Conservation (phyloP, 192 early-diverging fungal genomes). For the Diversispora epigaea region DNA sequence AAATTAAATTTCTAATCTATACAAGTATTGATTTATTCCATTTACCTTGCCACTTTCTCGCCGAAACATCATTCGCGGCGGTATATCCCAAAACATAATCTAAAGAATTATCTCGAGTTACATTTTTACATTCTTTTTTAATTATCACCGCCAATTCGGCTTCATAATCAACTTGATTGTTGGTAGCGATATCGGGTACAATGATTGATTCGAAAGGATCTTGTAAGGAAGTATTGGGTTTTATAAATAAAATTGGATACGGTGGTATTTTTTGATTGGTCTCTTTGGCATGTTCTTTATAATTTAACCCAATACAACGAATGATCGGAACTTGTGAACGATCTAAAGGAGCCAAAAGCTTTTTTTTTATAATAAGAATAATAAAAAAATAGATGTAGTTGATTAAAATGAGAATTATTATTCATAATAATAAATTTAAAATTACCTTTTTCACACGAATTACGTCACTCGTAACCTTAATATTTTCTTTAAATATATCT, state of each 20-base stretch:
- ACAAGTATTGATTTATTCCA: neutral
- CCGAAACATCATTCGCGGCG: constrained; percentile 58
- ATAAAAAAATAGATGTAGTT: neutral
- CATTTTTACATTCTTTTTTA: constrained; percentile 54
- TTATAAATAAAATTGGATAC: constrained; percentile 60
- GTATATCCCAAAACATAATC: constrained; percentile 59
- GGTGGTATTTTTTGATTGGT: constrained; percentile 49
- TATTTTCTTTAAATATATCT: constrained; percentile 39
- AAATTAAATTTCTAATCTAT: too few species aligned
- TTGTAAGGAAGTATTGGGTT: constrained; percentile 47
- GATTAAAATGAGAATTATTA: neutral
- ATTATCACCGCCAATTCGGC: constrained; percentile 64
- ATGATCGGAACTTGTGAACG: constrained; percentile 39
- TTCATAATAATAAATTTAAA: neutral
- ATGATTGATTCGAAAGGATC: constrained; percentile 47
- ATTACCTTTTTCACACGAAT: constrained; percentile 47
- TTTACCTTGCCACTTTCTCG: constrained; percentile 57
- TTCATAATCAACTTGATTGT: constrained; percentile 62
- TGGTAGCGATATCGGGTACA: constrained; percentile 48
- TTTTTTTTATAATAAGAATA: neutral
- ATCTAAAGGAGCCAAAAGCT: constrained; percentile 51
- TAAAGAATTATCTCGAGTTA: constrained; percentile 48
- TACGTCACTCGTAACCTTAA: constrained; percentile 40
- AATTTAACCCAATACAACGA: constrained; percentile 63
- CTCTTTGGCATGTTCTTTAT: constrained; percentile 56